Evolutionary conservation across 768 basidiomycete genomes (phyloP).

Genomic region (Coprinopsis sp.): DNA sequence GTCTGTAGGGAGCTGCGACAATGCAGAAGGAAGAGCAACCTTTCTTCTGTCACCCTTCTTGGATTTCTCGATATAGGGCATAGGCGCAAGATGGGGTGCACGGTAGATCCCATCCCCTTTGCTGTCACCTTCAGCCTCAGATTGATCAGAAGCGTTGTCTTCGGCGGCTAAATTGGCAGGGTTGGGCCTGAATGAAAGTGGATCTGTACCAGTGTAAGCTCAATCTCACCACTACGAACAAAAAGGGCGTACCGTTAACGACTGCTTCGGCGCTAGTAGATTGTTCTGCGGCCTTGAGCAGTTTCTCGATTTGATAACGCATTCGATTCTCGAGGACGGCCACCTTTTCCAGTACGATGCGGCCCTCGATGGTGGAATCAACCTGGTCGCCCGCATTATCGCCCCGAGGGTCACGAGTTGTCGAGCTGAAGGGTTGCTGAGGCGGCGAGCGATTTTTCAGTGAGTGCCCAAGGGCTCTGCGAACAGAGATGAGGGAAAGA

Average conservation of each 20-base stretch:
- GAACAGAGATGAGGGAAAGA: constrained; percentile 67
- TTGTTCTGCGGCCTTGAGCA: constrained; percentile 73
- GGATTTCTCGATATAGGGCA: constrained; percentile 67
- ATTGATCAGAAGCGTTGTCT: constrained; percentile 9
- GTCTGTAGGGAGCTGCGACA: constrained; percentile 61
- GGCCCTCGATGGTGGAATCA: constrained; percentile 72
- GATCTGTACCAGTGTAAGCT: constrained; percentile 48
- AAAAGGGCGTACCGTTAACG: constrained; percentile 49
- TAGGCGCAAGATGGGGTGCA: constrained; percentile 84
- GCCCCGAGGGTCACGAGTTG: constrained; percentile 52
- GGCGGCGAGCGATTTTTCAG: constrained; percentile 49
- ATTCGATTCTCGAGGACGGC: constrained; percentile 81
- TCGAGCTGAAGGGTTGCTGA: constrained; percentile 45
- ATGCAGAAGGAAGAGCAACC: constrained; percentile 58
- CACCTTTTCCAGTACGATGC: constrained; percentile 85
- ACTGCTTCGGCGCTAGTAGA: constrained; percentile 36
- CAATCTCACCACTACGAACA: neutral
- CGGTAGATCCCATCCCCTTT: constrained; percentile 58
- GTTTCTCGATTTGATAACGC: constrained; percentile 94
- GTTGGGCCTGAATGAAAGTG: constrained; percentile 89
- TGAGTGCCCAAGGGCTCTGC: constrained; percentile 63
- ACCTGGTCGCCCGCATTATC: constrained; percentile 67
- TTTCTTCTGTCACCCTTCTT: constrained; percentile 36
- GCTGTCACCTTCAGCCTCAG: constrained; percentile 12
- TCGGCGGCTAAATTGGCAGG: constrained; percentile 58